Percentiles rank a stretch among this genome's conserved stretches.
These are phyloP conservation scores for Sordariomycetes sp. DNA, from an alignment of 2,329 filamentous ascomycete genomes.

Conservation along the genomic window DNA sequence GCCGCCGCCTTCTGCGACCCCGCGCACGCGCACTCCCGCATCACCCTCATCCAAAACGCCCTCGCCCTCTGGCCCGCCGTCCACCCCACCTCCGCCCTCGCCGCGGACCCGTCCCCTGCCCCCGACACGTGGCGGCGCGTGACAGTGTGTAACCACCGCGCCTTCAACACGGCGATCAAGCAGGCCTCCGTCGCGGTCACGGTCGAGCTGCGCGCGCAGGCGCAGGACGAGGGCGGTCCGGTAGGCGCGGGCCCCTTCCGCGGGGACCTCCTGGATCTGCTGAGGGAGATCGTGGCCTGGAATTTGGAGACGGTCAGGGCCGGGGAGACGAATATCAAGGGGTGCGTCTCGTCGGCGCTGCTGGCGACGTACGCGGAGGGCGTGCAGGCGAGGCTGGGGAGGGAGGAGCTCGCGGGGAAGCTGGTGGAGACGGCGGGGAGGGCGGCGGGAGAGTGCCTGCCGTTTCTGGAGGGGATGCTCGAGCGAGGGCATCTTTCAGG, in stretches of 20 bases:
- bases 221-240: conserved; percentile 26
- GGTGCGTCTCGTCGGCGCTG: conserved; percentile 29
- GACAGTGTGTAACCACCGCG: conserved; percentile 24
- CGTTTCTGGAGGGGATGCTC: conserved; percentile 19
- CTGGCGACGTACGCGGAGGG: conserved; percentile 30
- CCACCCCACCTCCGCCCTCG: conserved; percentile 7
- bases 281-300: conserved; percentile 31
- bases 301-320: conserved; percentile 25
- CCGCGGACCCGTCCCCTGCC: conserved; percentile 1
- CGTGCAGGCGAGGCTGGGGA: conserved; percentile 21
- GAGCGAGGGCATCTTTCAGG: background rate
- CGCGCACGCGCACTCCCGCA: conserved; percentile 38
- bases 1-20: conserved; percentile 25
- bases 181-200: conserved; percentile 25
- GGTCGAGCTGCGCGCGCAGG: conserved; percentile 26
- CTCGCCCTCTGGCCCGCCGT: conserved; percentile 27
- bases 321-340: conserved; percentile 46
- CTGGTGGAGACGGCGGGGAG: conserved; percentile 27
- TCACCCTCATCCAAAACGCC: conserved; percentile 33
- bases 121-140: conserved; percentile 24
- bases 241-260: conserved; percentile 21
- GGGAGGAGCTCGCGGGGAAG: conserved; percentile 19
- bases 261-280: conserved; percentile 27
- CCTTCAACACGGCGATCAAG: conserved; percentile 24
- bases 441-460: conserved; percentile 19